A percentile compares a stretch with the other conserved stretches of the same genome.
These are phyloP conservation scores for Vachellia collinsii DNA, from an alignment of 306 rosid genomes.

Conservation along the genomic window DNA sequence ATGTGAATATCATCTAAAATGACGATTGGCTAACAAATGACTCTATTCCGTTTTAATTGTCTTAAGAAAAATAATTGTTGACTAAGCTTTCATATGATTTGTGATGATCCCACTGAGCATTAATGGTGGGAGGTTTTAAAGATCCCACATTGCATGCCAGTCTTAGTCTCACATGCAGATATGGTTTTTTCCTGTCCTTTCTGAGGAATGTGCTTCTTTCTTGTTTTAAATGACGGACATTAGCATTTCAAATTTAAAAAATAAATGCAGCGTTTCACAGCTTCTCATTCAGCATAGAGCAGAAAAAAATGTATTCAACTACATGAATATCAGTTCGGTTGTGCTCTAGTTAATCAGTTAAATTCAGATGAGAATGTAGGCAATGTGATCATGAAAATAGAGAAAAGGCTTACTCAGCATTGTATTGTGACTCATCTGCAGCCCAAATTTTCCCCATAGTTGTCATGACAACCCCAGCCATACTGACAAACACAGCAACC, in stretches of 20 bases:
- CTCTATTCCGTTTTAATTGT: not conserved
- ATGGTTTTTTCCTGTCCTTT: not conserved
- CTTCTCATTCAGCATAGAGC: slow-evolving; percentile 16
- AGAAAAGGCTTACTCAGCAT: slow-evolving; percentile 52
- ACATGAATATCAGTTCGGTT: slow-evolving; percentile 6
- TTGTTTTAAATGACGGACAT: not conserved
- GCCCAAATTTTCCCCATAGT: slow-evolving; percentile 88
- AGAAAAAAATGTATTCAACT: not conserved
- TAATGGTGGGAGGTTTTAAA: not conserved
- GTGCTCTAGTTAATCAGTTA: not conserved
- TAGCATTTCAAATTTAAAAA: not conserved
- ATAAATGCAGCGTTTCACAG: not conserved
- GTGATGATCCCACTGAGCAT: not conserved
- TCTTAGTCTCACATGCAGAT: not conserved
- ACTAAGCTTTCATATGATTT: not conserved
- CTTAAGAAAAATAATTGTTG: not conserved
- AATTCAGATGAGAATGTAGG: slow-evolving; percentile 14
- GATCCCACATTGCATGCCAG: not conserved
- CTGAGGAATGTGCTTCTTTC: not conserved
- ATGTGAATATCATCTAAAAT: not conserved
- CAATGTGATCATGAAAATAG: slow-evolving; percentile 12
- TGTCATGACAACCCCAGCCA: slow-evolving; percentile 82
- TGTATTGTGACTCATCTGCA: slow-evolving; percentile 56
- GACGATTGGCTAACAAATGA: not conserved
- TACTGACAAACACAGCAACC: slow-evolving; percentile 80